phyloP scores from a whole-genome alignment of 257 asterid species.

The Anisodus tanguticus region DNA sequence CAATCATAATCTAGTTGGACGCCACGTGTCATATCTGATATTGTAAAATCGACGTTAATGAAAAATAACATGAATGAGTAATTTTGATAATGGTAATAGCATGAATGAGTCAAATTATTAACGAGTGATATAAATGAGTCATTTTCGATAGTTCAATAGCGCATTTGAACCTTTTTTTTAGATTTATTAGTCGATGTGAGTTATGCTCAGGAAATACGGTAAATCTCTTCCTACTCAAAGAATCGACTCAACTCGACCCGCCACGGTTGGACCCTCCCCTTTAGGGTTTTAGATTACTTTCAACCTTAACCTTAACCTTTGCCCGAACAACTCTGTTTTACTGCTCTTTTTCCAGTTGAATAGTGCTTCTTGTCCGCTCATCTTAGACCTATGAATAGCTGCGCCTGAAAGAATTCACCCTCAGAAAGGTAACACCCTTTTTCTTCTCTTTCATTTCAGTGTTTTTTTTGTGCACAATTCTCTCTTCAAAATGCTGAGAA shows the following conservation, averaged over 20 bases:
- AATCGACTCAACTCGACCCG: background rate
- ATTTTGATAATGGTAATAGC: no score
- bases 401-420: background rate
- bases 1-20: no score
- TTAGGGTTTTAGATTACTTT: background rate
- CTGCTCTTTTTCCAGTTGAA: background rate
- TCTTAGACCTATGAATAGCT: background rate
- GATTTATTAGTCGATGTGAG: no score
- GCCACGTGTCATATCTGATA: no score
- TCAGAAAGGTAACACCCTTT: background rate
- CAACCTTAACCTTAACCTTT: background rate
- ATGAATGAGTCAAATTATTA: no score
- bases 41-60: no score
- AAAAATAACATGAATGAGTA: no score
- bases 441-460: background rate
- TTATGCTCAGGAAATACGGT: no score
- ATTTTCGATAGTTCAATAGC: no score
- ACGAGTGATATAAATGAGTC: no score
- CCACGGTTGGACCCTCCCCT: background rate
- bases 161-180: no score
- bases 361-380: background rate
- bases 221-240: no score
- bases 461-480: background rate
- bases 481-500: background rate
- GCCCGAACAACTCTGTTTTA: background rate